phyloP scores from a whole-genome alignment of 2,329 filamentous ascomycete species.

The Epicoccum nigrum region DNA sequence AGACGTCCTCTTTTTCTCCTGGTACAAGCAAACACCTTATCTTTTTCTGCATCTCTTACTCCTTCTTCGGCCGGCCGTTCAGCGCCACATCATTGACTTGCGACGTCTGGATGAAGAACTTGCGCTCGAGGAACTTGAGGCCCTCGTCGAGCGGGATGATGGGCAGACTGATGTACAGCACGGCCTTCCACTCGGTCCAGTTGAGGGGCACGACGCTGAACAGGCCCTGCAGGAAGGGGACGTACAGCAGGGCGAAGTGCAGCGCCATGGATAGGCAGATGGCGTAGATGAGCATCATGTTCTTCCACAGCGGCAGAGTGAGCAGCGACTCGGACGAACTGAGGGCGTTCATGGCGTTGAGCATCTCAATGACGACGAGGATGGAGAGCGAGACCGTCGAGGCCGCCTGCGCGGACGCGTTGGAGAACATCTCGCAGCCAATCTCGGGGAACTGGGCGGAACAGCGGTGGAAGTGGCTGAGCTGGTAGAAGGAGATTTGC shows the following conservation, averaged over 20 bases:
- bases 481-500: constrained; percentile 87
- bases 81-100: constrained; percentile 22
- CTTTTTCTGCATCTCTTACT: constrained; percentile 23
- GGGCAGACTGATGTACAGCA: constrained; percentile 83
- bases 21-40: too few relatives aligned
- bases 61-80: constrained; percentile 36
- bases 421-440: constrained; percentile 88
- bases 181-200: constrained; percentile 88
- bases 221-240: constrained; percentile 82
- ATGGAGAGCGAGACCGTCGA: constrained; percentile 91
- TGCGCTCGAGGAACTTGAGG: constrained; percentile 75
- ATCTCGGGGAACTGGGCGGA: constrained; percentile 83
- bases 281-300: constrained; percentile 97
- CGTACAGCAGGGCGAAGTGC: constrained; percentile 93
- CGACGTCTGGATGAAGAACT: constrained; percentile 40
- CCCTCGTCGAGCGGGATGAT: constrained; percentile 88
- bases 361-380: constrained; percentile 97
- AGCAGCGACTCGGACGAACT: constrained; percentile 93
- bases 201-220: constrained; percentile 92
- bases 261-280: constrained; percentile 91
- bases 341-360: constrained; percentile 98
- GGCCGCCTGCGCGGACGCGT: constrained; percentile 84
- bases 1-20: too few relatives aligned
- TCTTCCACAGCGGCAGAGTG: constrained; percentile 94
- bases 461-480: constrained; percentile 94